Base-by-base conservation (phyloP, 176 grass and related monocot species). In the Oryza punctata region DNA sequence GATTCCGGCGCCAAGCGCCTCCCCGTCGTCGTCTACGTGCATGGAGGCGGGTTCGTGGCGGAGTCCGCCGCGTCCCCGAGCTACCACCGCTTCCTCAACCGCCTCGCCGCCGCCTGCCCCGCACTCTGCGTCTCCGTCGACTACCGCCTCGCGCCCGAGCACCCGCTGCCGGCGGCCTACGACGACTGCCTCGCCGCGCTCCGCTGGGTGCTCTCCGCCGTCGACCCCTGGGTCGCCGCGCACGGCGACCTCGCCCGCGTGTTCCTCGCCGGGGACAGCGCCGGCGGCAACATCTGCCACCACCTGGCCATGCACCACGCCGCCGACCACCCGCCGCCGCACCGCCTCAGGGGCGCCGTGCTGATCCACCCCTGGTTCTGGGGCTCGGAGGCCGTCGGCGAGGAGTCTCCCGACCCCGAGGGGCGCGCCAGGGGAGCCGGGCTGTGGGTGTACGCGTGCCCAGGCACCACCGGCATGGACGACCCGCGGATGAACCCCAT, bases 401-500 rank as follows among this genome's bases (percentile, higher is more conserved):
- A 77, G 75, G 88, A 90, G 83, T 0, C 78, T 6, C 3, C 7
- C 28, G 79, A 86, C 57, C 29, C 85, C 3, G 67, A 15, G 66
- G 2, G 0, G 21, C 78, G 88, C 54, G 73, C 72, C 38, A 46
- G 8, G 46, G 64, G 69, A 2, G 82, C 28, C 12, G 35, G 65
- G 10, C 77, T 80, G 10, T 89, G 87, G 87, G 1, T 69, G 19
- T 85, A 40, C 79, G 33, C 77, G 67, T 92, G 87, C 54, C 87
- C 87, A 0, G 70, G 1, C 15, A 49, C 69, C 19, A 37, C 4
- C 37, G 69, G 52, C 59, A 25, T 77, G 37, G 83, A 89, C 82
- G 84, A 92, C 88, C 87, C 76, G n/a, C 77, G 83, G 79, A 33
- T 89, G 70, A 92, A 92, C 81, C 87, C 91, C 33, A 26, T 88